These are phyloP conservation scores for Fusarium buharicum DNA, from an alignment of 2,329 filamentous ascomycete genomes.

Conservation along the genomic window DNA sequence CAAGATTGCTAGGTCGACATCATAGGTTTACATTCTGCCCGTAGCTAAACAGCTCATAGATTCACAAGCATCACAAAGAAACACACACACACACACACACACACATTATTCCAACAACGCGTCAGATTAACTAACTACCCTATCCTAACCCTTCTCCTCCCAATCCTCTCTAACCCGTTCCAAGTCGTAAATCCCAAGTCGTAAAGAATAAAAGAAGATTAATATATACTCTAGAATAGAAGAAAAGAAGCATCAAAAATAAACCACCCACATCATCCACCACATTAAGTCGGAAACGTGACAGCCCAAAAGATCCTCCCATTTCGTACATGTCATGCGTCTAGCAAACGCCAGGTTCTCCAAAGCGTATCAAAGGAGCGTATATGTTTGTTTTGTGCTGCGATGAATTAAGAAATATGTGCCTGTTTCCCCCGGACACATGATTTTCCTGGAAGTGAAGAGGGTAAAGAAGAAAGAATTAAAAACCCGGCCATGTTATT, in stretches of 20 bases:
- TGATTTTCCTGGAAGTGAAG: slow-evolving; percentile 24
- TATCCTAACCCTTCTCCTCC: slow-evolving; percentile 1
- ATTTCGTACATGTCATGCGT: slow-evolving; percentile 11
- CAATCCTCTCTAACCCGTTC: background rate
- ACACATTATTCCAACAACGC: slow-evolving; percentile 6
- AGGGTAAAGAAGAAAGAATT: slow-evolving; percentile 15
- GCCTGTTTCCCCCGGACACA: slow-evolving; percentile 14
- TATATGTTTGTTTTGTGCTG: slow-evolving; percentile 7
- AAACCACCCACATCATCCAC: slow-evolving; percentile 16
- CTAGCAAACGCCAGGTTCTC: slow-evolving; percentile 1
- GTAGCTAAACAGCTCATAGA: background rate
- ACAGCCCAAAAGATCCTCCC: background rate
- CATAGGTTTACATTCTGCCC: too few species aligned
- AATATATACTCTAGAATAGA: slow-evolving; percentile 34
- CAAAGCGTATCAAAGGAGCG: slow-evolving; percentile 21
- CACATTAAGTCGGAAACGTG: slow-evolving; percentile 20
- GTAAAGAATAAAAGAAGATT: background rate
- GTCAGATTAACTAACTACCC: slow-evolving; percentile 37
- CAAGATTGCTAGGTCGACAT: too few species aligned
- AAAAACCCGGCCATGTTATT: slow-evolving; percentile 19
- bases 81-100: background rate
- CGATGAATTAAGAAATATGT: slow-evolving; percentile 31
- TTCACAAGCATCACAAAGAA: background rate
- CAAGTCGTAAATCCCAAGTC: background rate
- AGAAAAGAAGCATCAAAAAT: slow-evolving; percentile 18